Evolutionary conservation across 495 filamentous ascomycete genomes (phyloP).

Genomic region (Amphirosellinia nigrospora): DNA sequence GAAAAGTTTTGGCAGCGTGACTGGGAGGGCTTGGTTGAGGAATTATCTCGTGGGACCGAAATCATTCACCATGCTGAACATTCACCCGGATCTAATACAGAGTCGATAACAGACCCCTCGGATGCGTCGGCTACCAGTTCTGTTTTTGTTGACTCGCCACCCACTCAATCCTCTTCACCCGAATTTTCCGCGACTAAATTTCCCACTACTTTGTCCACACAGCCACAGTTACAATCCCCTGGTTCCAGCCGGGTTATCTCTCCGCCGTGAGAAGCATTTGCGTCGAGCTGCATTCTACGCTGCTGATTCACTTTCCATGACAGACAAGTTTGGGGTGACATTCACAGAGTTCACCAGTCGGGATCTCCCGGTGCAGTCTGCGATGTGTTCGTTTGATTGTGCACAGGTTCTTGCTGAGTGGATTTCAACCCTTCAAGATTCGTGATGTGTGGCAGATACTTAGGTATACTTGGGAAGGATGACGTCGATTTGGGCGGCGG

Average conservation of each 20-base stretch:
- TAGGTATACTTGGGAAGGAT: slow-evolving; percentile 86
- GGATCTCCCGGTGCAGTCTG: slow-evolving; percentile 91
- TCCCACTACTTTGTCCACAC: slow-evolving; percentile 27
- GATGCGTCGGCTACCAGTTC: slow-evolving; percentile 57
- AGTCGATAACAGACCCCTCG: slow-evolving; percentile 57
- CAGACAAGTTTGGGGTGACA: slow-evolving; percentile 84
- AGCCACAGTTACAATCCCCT: slow-evolving; percentile 35
- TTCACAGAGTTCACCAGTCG: slow-evolving; percentile 85
- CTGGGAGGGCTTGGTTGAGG: slow-evolving; percentile 91
- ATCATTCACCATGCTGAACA: slow-evolving; percentile 76
- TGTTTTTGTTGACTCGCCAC: slow-evolving; percentile 60
- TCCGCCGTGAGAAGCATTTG: slow-evolving; percentile 79
- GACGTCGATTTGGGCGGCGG: slow-evolving; percentile 76
- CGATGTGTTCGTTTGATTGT: slow-evolving; percentile 94
- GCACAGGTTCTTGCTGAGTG: slow-evolving; percentile 97
- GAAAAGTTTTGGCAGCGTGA: slow-evolving; percentile 95
- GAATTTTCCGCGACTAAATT: slow-evolving; percentile 51
- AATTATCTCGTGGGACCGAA: slow-evolving; percentile 80
- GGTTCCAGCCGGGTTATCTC: slow-evolving; percentile 42
- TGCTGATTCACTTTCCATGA: slow-evolving; percentile 89
- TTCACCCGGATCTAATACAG: slow-evolving; percentile 61
- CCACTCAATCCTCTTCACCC: slow-evolving; percentile 60
- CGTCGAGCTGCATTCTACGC: slow-evolving; percentile 95
- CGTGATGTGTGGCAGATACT: slow-evolving; percentile 87
- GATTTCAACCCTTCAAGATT: slow-evolving; percentile 93